Percentiles rank a stretch among this genome's conserved stretches.
phyloP scores from a whole-genome alignment of 805 yeast species.

The Sungouiella blattae region DNA sequence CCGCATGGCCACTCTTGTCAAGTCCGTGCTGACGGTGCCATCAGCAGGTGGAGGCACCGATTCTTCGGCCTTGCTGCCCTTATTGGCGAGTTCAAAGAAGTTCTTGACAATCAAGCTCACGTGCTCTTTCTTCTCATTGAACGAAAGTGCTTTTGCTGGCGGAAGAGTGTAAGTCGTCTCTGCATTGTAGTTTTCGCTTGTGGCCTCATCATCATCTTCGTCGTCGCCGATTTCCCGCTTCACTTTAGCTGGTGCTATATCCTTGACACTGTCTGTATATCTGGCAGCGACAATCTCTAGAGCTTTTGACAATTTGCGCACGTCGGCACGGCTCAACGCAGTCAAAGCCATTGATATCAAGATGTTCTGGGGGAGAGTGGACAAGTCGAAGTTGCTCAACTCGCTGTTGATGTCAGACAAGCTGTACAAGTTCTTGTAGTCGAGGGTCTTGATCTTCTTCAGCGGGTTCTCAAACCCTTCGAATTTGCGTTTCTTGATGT shows the following conservation, averaged over 20 bases:
- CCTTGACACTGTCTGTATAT: constrained; percentile 44
- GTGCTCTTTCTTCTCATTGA: constrained; percentile 55
- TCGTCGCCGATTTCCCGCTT: constrained; percentile 13
- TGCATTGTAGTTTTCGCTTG: constrained; percentile 29
- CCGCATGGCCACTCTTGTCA: constrained; percentile 54
- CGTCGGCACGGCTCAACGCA: constrained; percentile 57
- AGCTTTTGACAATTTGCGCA: constrained; percentile 56
- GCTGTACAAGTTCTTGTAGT: constrained; percentile 63
- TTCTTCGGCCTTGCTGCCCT: constrained; percentile 15
- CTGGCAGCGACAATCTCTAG: constrained; percentile 67
- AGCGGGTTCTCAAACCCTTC: constrained; percentile 38
- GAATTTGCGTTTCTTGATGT: constrained; percentile 34
- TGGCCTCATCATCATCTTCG: constrained; percentile 19
- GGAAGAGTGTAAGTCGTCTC: constrained; percentile 52
- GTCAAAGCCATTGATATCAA: constrained; percentile 62
- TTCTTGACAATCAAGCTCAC: constrained; percentile 56
- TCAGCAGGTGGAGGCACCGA: constrained; percentile 14
- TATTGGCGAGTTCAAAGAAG: constrained; percentile 48
- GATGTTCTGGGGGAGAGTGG: constrained; percentile 60
- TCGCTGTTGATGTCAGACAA: constrained; percentile 61
- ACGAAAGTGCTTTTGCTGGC: constrained; percentile 50
- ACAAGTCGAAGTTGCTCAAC: constrained; percentile 64
- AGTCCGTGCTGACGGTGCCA: constrained; percentile 40
- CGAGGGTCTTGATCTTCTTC: constrained; percentile 26
- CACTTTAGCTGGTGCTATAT: constrained; percentile 8